A percentile compares a stretch with the other conserved stretches of the same genome.
phyloP scores from a whole-genome alignment of 306 rosid genomes.

The Prunus mume region DNA sequence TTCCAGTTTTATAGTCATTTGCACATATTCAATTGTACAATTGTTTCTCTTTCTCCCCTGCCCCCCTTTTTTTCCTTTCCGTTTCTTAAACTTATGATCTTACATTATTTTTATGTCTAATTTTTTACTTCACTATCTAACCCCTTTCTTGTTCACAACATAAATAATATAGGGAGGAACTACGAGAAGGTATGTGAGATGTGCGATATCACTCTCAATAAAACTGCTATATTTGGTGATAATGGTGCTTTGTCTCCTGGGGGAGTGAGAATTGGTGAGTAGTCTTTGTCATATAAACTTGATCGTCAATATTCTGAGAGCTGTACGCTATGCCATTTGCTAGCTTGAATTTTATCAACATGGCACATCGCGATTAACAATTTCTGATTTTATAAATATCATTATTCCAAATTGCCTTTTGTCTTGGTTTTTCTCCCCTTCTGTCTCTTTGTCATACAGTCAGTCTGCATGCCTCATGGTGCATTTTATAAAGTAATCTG shows the following conservation, averaged over 20 bases:
- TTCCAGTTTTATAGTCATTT: not conserved
- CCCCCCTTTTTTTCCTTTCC: not conserved
- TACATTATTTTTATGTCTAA: not conserved
- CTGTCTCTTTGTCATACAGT: not conserved
- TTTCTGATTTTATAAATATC: not conserved
- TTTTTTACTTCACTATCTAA: not conserved
- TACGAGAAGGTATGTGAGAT: slow-evolving; percentile 82
- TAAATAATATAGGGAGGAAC: slow-evolving; percentile 52
- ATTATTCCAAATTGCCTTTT: not conserved
- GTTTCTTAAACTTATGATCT: not conserved
- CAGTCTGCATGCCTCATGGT: not conserved
- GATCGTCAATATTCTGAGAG: not conserved
- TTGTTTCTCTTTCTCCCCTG: not conserved
- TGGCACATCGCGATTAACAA: not conserved
- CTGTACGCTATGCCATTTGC: not conserved
- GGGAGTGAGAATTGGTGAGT: slow-evolving; percentile 85
- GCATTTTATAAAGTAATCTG: not conserved
- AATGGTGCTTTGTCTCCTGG: slow-evolving; percentile 70
- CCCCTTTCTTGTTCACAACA: not conserved
- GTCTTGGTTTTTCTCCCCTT: not conserved
- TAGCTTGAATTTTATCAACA: not conserved
- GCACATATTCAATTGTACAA: not conserved
- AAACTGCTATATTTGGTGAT: slow-evolving; percentile 61
- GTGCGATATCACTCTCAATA: slow-evolving; percentile 71
- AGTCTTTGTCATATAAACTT: not conserved